Conservation (phyloP, 2,329 filamentous ascomycete genomes). For the Zarea fungicola region DNA sequence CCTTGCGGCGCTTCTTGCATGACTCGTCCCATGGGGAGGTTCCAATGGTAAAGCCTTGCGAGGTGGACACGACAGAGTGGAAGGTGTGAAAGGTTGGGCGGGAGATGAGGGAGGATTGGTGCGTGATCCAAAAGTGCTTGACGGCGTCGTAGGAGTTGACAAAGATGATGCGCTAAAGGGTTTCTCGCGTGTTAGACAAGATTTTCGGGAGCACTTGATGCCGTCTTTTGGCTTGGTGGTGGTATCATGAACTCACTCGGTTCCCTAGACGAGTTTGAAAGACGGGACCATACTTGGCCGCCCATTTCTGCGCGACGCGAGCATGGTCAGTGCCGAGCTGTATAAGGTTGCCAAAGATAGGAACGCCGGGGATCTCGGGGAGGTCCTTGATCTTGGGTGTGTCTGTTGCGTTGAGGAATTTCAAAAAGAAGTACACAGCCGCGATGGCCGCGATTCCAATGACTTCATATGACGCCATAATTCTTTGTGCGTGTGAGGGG, state of each 20-base stretch:
- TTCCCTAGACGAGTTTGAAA: conserved; percentile 67
- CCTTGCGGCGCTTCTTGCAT: conserved; percentile 71
- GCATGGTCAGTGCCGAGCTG: conserved; percentile 56
- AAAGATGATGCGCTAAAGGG: conserved; percentile 58
- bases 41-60: conserved; percentile 76
- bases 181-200: conserved; percentile 40
- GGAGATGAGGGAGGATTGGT: conserved; percentile 73
- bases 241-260: conserved; percentile 37
- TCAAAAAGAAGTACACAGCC: conserved; percentile 21
- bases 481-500: too few relatives aligned
- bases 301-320: conserved; percentile 49
- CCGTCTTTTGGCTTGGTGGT: neutral
- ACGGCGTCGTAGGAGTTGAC: conserved; percentile 75
- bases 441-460: conserved; percentile 12
- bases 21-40: conserved; percentile 81
- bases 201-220: too few relatives aligned
- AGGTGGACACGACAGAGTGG: conserved; percentile 70
- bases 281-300: conserved; percentile 56
- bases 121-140: conserved; percentile 68
- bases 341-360: conserved; percentile 58
- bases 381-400: conserved; percentile 55
- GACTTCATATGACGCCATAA: conserved; percentile 11
- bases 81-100: conserved; percentile 77
- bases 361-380: conserved; percentile 56
- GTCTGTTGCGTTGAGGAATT: conserved; percentile 44